These are phyloP conservation scores for Solanum virginianum DNA, from an alignment of 257 asterid species.

Conservation along the genomic window DNA sequence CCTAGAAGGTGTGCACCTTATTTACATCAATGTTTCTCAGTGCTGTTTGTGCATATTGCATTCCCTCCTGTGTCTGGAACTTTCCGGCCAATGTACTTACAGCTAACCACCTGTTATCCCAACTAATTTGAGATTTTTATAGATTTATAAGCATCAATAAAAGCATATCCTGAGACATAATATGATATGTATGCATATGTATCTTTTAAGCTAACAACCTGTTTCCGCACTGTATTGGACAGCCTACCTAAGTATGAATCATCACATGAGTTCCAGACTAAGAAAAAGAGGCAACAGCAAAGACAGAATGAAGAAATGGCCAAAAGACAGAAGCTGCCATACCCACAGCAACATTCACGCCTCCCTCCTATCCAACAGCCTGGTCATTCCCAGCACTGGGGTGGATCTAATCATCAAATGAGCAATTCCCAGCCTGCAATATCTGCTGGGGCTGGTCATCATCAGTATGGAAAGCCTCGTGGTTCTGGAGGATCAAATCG, in stretches of 20 bases:
- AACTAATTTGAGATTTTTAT: background rate
- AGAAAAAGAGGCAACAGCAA: constrained; percentile 89
- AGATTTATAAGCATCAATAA: background rate
- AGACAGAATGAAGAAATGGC: constrained; percentile 77
- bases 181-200: background rate
- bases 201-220: background rate
- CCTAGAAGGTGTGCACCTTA: constrained; percentile 62
- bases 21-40: background rate
- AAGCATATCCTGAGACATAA: background rate
- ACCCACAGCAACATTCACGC: constrained; percentile 75
- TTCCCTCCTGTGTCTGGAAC: background rate
- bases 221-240: background rate
- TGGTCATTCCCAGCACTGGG: constrained; percentile 63
- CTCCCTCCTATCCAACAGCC: constrained; percentile 79
- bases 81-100: background rate
- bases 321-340: constrained; percentile 69
- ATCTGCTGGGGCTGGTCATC: constrained; percentile 50
- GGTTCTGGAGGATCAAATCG: constrained; percentile 72
- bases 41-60: background rate
- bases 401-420: constrained; percentile 37
- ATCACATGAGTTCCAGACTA: constrained; percentile 95
- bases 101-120: background rate
- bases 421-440: constrained; percentile 48
- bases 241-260: constrained; percentile 90
- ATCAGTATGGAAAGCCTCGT: constrained; percentile 69